Evolutionary conservation across 1,284 basidiomycete genomes (phyloP), one percentile per base, ranked within the genome.

Genomic region (Moniliella sp.): DNA sequence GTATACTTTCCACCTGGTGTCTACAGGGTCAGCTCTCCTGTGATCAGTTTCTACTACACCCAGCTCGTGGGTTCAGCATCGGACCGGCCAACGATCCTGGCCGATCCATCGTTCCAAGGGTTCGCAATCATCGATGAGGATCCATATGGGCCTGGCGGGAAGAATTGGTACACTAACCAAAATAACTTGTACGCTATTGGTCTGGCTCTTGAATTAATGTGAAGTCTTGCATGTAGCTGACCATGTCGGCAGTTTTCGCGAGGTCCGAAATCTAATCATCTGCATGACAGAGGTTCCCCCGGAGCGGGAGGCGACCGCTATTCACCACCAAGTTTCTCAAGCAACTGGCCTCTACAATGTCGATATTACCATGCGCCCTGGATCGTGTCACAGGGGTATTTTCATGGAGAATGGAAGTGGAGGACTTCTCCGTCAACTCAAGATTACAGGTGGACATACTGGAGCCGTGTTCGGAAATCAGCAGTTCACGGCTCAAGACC

Each of bases 281-380:
- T 48, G 51, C 23, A 25, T 51, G 4, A 47, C 42, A 34, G 12
- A 46, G 44, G 39, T 37, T 36, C 5, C 13, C 34, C 15, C 28
- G 31, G 5, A 25, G 29, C 0, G n/a, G 1, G 14, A n/a, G 3
- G 51, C 45, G 12, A 50, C 51, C 0, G 51, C 47, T 9, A 52
- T 55, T 12, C 48, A 79, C 42, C 77, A 75, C 70, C 74, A 78
- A 61, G 73, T 78, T n/a, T 69, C 76, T 5, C 77, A 80, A 52
- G 71, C 75, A 2, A 79, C 76, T 0, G 75, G 74, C 2, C 62
- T 80, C 28, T 67, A 72, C 42, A 67, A 70, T 45, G 61, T 68
- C 35, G 62, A 66, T 32, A 68, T 77, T 46, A 27, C 65, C 11
- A 66, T 68, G 14, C 71, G 29, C 5, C 11, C 66, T n/a, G 65